phyloP scores from a whole-genome alignment of 1,284 basidiomycete species.

The Boletus mariae region DNA sequence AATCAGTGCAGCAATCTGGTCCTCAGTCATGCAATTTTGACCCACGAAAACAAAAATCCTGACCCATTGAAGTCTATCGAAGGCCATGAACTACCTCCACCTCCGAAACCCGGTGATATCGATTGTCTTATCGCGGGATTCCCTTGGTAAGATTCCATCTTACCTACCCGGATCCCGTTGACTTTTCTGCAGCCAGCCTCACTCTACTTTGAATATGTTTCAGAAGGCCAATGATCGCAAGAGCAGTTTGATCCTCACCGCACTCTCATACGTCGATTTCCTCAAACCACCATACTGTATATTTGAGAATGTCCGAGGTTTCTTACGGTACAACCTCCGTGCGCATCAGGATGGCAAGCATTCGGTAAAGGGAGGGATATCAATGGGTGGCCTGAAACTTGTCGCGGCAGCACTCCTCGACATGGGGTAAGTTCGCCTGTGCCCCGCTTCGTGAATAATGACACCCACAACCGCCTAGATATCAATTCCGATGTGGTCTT shows the following conservation, averaged over 20 bases:
- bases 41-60: constrained; percentile 36
- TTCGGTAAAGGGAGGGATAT: constrained; percentile 54
- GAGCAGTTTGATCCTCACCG: constrained; percentile 53
- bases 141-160: constrained; percentile 51
- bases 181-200: constrained; percentile 42
- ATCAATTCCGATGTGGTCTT: constrained; percentile 61
- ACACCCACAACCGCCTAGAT: constrained; percentile 39
- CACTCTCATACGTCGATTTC: constrained; percentile 63
- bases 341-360: constrained; percentile 46
- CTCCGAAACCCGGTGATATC: constrained; percentile 50
- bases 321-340: constrained; percentile 54
- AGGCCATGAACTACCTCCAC: constrained; percentile 35
- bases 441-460: neutral
- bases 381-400: constrained; percentile 66
- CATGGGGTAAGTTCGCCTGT: constrained; percentile 48
- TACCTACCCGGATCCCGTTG: neutral
- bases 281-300: constrained; percentile 56
- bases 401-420: constrained; percentile 53
- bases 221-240: constrained; percentile 50
- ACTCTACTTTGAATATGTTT: constrained; percentile 56
- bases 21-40: constrained; percentile 52
- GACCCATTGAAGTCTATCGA: constrained; percentile 40
- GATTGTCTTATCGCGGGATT: constrained; percentile 66
- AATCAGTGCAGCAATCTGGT: constrained; percentile 63
- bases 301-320: constrained; percentile 74